Evolutionary conservation across 306 rosid genomes (phyloP), one percentile per base, ranked within the genome.

Genomic region (Fagus sylvatica): DNA sequence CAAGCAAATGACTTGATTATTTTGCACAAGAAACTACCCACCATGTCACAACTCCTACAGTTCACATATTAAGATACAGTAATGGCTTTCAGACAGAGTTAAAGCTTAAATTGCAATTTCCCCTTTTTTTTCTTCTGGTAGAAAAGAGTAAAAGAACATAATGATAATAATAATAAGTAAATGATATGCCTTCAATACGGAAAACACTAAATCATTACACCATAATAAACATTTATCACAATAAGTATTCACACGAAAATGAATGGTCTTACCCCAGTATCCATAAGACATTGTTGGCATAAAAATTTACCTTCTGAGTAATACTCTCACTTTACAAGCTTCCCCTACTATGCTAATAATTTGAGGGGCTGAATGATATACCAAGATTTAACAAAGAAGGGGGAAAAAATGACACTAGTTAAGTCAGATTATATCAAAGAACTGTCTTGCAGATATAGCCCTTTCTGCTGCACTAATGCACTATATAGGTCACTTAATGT

Each of bases 241-340:
- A 55, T 28, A 16, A 41, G 64, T 5, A 67, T 37, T 39, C 28
- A 6, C 71, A 39, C 76, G 71, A 77, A 53, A 61, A 40, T 69
- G 71, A 77, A 39, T 42, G 61, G 54, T 79, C 76, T 69, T 69
- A 22, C 64, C 78, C 79, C 34, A 75, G 54, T 66, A 57, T 71
- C 61, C 60, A 53, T 46, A 73, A 74, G 74, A 66, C 41, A 69
- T 59, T 85, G 60, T 77, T 73, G 76, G 71, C 78, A 48, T 43
- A 46, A 77, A 60, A 53, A 69, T 72, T 76, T 43, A 74, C 46
- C 60, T 74, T n/a, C 51, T 39, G 51, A 54, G 77, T 17, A 49
- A 76, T 84, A 15, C 56, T 82, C 46, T 57, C 69, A 75, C 60
- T 87, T 81, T 84, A 82, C 88, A 83, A 80, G 78, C 79, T 68